phyloP scores from a whole-genome alignment of 345 rosid species.

The Citrus unshiu region DNA sequence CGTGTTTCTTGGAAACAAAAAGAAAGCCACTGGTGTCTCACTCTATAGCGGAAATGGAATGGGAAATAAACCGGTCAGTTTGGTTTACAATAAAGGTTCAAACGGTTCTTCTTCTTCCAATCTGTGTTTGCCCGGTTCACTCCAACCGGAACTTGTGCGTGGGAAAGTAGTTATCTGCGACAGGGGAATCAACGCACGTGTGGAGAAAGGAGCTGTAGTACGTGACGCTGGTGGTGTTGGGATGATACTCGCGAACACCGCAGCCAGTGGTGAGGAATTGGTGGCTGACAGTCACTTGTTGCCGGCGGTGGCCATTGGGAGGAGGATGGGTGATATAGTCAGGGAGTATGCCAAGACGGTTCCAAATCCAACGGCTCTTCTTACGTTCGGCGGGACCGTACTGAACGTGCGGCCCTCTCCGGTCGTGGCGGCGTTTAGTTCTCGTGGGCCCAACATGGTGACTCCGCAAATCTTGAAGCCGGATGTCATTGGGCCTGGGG shows the following conservation, averaged over 20 bases:
- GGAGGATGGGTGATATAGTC: slow-evolving; percentile 53
- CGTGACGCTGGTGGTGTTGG: slow-evolving; percentile 78
- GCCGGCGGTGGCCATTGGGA: slow-evolving; percentile 73
- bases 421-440: slow-evolving; percentile 86
- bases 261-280: slow-evolving; percentile 59
- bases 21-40: slow-evolving; percentile 54
- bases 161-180: slow-evolving; percentile 86
- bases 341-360: slow-evolving; percentile 42
- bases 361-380: slow-evolving; percentile 48
- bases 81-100: slow-evolving; percentile 50
- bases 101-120: slow-evolving; percentile 46
- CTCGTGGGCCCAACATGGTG: slow-evolving; percentile 78
- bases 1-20: slow-evolving; percentile 48
- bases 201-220: slow-evolving; percentile 78
- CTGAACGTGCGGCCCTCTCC: slow-evolving; percentile 67
- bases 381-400: slow-evolving; percentile 68
- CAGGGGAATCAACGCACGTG: slow-evolving; percentile 70
- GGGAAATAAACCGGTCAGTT: slow-evolving; percentile 45
- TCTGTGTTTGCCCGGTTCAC: slow-evolving; percentile 74
- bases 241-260: slow-evolving; percentile 80
- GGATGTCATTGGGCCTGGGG: slow-evolving; percentile 88
- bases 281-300: slow-evolving; percentile 84
- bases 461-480: slow-evolving; percentile 83
- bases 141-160: slow-evolving; percentile 44
- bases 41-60: slow-evolving; percentile 67